A percentile compares a stretch with the other conserved stretches of the same genome.
phyloP scores from a whole-genome alignment of 805 yeast genomes.

The Monosporozyma servazzii region DNA sequence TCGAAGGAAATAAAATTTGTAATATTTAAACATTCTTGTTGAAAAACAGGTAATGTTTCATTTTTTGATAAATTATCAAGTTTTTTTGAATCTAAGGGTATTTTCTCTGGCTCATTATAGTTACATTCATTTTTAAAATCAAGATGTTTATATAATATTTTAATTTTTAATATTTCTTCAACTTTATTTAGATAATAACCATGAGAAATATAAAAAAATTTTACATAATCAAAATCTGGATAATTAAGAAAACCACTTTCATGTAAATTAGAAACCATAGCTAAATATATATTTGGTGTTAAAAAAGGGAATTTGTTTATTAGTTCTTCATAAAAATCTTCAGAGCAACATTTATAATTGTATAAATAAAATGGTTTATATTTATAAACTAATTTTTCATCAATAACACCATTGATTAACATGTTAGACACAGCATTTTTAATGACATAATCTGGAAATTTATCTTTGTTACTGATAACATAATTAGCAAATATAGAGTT shows the following conservation, averaged over 20 bases:
- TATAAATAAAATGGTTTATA: slow-evolving; percentile 1
- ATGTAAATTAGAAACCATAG: background rate
- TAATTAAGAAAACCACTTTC: too few species aligned
- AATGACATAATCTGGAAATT: slow-evolving; percentile 2
- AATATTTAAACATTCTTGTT: background rate
- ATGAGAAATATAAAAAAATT: background rate
- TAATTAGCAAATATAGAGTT: slow-evolving; percentile 1
- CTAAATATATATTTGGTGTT: background rate
- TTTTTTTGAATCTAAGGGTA: background rate
- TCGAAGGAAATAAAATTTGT: background rate
- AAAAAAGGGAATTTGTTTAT: background rate
- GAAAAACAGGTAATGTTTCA: background rate
- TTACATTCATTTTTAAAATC: slow-evolving; percentile 3
- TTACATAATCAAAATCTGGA: background rate
- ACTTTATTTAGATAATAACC: background rate
- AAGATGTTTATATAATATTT: background rate
- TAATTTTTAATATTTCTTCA: background rate
- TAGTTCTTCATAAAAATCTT: background rate
- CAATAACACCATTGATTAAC: background rate
- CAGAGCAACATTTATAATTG: background rate
- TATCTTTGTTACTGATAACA: background rate
- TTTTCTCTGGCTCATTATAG: background rate
- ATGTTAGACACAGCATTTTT: slow-evolving; percentile 1
- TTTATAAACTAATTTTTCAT: background rate
- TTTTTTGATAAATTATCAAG: background rate